phyloP scores from a whole-genome alignment of 2,329 filamentous ascomycete genomes.

The Aureobasidium sp. region DNA sequence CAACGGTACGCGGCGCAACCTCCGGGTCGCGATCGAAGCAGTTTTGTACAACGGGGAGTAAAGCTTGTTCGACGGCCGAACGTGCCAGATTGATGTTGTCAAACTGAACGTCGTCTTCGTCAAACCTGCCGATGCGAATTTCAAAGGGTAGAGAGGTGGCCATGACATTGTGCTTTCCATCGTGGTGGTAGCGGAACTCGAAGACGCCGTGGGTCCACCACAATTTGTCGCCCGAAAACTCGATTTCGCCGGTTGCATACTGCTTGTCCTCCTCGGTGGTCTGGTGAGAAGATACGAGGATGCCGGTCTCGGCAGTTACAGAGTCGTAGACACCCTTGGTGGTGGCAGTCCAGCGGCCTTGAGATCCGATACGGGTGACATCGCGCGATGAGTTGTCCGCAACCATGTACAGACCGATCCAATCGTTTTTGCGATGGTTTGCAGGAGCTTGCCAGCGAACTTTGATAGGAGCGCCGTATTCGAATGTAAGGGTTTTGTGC shows the following conservation, averaged over 20 bases:
- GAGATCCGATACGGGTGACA: conserved; percentile 72
- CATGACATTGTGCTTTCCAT: conserved; percentile 88
- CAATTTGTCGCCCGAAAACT: conserved; percentile 86
- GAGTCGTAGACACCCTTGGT: conserved; percentile 71
- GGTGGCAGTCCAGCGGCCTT: conserved; percentile 84
- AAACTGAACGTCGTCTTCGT: conserved; percentile 60
- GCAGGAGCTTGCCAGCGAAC: conserved; percentile 86
- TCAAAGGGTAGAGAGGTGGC: conserved; percentile 90
- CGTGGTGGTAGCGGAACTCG: conserved; percentile 95
- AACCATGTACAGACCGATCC: conserved; percentile 94
- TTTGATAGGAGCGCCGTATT: conserved; percentile 84
- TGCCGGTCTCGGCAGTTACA: conserved; percentile 65
- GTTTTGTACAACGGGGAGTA: conserved; percentile 80
- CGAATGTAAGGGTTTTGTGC: conserved; percentile 69
- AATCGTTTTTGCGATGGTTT: conserved; percentile 84
- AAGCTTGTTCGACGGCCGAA: conserved; percentile 63
- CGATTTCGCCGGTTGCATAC: conserved; percentile 69
- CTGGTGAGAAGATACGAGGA: conserved; percentile 61
- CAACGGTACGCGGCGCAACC: conserved; percentile 71
- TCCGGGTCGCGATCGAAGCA: conserved; percentile 90
- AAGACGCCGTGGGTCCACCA: conserved; percentile 98
- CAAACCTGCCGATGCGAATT: conserved; percentile 74
- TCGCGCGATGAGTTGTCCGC: conserved; percentile 87
- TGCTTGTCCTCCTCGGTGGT: conserved; percentile 46
- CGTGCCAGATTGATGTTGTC: conserved; percentile 57